Evolutionary conservation across 371 early-diverging fungal species (phyloP).

Genomic region (Nosema bombycis): DNA sequence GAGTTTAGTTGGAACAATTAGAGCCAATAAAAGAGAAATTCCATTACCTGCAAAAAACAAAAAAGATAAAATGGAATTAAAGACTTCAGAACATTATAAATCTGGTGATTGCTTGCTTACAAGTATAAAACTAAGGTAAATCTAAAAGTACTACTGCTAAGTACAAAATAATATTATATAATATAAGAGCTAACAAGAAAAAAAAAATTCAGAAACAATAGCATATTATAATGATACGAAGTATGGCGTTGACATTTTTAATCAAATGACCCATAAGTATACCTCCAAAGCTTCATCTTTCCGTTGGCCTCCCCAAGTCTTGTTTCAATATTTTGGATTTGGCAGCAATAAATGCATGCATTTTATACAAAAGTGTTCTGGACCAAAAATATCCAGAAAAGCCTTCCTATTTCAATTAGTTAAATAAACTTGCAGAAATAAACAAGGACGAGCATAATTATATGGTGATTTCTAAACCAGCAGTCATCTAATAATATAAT

Average conservation of each 20-base stretch:
- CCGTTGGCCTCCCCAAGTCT: no score
- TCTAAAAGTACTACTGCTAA: neutral
- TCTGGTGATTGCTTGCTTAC: neutral
- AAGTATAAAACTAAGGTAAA: neutral
- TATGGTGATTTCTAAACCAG: neutral
- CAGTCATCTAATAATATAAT: neutral
- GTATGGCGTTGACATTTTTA: neutral
- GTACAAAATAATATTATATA: neutral
- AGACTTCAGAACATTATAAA: neutral
- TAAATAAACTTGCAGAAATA: neutral
- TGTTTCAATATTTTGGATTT: neutral
- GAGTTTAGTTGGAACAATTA: neutral
- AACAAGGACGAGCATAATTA: neutral
- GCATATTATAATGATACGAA: neutral
- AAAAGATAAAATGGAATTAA: neutral
- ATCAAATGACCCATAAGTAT: neutral
- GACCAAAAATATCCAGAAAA: neutral
- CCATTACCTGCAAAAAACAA: neutral
- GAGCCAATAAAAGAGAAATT: neutral
- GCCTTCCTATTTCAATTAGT: neutral
- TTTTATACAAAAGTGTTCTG: neutral
- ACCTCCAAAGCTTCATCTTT: neutral
- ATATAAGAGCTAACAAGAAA: neutral
- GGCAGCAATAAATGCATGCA: neutral
- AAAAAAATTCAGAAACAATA: neutral